Evolutionary conservation across 805 yeast genomes (phyloP).

Genomic region (Candida broadrunensis): DNA sequence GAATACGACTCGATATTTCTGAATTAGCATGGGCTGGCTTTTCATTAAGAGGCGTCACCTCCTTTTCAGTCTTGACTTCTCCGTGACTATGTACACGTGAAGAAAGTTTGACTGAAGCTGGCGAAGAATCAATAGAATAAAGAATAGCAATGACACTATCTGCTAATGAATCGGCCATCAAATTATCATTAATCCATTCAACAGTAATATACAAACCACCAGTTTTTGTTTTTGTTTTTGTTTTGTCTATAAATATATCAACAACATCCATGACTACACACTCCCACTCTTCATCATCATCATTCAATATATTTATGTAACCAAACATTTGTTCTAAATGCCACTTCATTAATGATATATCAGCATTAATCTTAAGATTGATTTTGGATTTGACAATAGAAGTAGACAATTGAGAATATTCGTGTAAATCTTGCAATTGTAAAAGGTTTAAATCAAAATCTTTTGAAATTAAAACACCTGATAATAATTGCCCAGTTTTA

Average conservation of each 20-base stretch:
- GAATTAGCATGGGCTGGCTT: conserved; percentile 22
- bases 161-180: conserved; percentile 86
- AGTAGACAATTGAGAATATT: conserved; percentile 81
- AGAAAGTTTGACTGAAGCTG: conserved; percentile 88
- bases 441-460: conserved; percentile 85
- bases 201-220: conserved; percentile 52
- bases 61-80: conserved; percentile 14
- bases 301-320: conserved; percentile 59
- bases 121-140: conserved; percentile 89
- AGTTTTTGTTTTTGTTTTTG: conserved; percentile 9
- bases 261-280: conserved; percentile 45
- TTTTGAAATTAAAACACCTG: conserved; percentile 87
- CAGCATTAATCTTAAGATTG: conserved; percentile 73
- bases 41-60: conserved; percentile 2
- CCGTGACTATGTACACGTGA: conserved; percentile 54
- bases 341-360: conserved; percentile 77
- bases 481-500: conserved; percentile 39
- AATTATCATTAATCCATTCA: conserved; percentile 85
- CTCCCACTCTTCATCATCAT: conserved; percentile 46
- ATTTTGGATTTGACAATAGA: conserved; percentile 83
- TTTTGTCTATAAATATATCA: conserved; percentile 41
- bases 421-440: conserved; percentile 83
- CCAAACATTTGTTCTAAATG: conserved; percentile 97
- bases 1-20: conserved; percentile 30
- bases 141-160: conserved; percentile 90